A percentile compares a stretch with the other conserved stretches of the same genome.
These are phyloP conservation scores for Pythium sukuiense DNA, from an alignment of 352 stramenopile species.

Conservation along the genomic window DNA sequence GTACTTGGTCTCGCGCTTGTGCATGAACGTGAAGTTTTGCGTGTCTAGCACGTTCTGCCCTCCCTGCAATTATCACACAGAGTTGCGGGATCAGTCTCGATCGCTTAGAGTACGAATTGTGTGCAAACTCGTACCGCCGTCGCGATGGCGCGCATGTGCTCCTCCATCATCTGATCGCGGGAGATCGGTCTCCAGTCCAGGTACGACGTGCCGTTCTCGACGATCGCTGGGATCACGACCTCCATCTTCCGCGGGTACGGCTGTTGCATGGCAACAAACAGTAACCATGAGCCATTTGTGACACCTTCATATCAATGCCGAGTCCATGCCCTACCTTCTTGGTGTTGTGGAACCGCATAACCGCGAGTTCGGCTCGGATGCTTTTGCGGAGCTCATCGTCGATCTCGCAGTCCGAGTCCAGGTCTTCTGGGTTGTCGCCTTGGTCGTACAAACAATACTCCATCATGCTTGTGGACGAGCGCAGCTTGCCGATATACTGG, in stretches of 20 bases:
- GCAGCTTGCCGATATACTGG: slow-evolving; percentile 87
- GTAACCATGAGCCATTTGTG: neutral
- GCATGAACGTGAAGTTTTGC: slow-evolving; percentile 78
- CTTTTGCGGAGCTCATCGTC: slow-evolving; percentile 76
- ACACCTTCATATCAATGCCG: neutral
- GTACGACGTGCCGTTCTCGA: slow-evolving; percentile 58
- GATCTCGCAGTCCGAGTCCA: slow-evolving; percentile 79
- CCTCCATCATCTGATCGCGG: slow-evolving; percentile 78
- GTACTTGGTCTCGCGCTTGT: slow-evolving; percentile 89
- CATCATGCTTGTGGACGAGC: slow-evolving; percentile 76
- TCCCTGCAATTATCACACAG: too few species aligned
- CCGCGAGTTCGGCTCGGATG: slow-evolving; percentile 68
- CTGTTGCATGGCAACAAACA: slow-evolving; percentile 21
- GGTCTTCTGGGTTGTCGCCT: slow-evolving; percentile 81
- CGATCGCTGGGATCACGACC: slow-evolving; percentile 71
- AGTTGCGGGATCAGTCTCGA: neutral
- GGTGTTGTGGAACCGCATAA: slow-evolving; percentile 70
- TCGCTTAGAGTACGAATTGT: too few species aligned
- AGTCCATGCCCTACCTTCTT: slow-evolving; percentile 53
- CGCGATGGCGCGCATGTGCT: slow-evolving; percentile 63
- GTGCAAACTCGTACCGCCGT: slow-evolving; percentile 40
- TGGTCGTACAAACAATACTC: slow-evolving; percentile 88
- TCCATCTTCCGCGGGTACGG: slow-evolving; percentile 81
- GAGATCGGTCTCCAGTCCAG: slow-evolving; percentile 74
- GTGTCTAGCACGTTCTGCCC: slow-evolving; percentile 80